A percentile compares a stretch with the other conserved stretches of the same genome.
phyloP scores from a whole-genome alignment of 805 yeast species.

The Nakazawaea anatomiae region DNA sequence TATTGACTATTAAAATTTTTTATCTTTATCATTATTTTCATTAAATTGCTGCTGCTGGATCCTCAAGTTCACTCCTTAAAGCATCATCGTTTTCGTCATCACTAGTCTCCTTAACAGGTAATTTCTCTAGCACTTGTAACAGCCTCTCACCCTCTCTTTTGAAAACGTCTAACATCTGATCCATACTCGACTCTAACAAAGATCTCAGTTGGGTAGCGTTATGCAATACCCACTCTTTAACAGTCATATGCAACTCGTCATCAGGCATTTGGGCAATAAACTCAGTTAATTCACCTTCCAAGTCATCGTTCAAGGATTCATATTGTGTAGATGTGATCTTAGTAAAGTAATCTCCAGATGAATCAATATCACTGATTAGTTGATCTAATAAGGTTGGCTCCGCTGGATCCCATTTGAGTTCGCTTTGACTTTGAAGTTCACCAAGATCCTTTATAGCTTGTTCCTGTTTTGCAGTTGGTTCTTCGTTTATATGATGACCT shows the following conservation, averaged over 20 bases:
- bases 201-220: constrained; percentile 50
- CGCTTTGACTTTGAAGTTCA: not conserved
- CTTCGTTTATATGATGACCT: not conserved
- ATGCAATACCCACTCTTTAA: constrained; percentile 62
- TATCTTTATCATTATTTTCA: too few relatives aligned
- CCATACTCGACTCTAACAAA: constrained; percentile 40
- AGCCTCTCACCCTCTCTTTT: constrained; percentile 47
- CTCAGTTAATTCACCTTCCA: constrained; percentile 57
- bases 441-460: not conserved
- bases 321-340: constrained; percentile 29
- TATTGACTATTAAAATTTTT: too few relatives aligned
- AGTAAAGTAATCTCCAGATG: constrained; percentile 29
- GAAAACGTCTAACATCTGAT: constrained; percentile 41
- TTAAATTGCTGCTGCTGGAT: too few relatives aligned
- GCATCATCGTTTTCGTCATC: constrained; percentile 5
- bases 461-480: not conserved
- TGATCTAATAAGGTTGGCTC: constrained; percentile 1
- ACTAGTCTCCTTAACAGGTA: constrained; percentile 24
- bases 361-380: constrained; percentile 24
- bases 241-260: constrained; percentile 60
- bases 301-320: constrained; percentile 46
- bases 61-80: constrained; percentile 6
- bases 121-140: constrained; percentile 29
- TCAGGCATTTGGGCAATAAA: constrained; percentile 68
- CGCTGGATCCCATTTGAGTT: constrained; percentile 7